These are phyloP conservation scores for Kodamaea derodonti DNA, from an alignment of 1,139 yeast genomes.

Conservation along the genomic window DNA sequence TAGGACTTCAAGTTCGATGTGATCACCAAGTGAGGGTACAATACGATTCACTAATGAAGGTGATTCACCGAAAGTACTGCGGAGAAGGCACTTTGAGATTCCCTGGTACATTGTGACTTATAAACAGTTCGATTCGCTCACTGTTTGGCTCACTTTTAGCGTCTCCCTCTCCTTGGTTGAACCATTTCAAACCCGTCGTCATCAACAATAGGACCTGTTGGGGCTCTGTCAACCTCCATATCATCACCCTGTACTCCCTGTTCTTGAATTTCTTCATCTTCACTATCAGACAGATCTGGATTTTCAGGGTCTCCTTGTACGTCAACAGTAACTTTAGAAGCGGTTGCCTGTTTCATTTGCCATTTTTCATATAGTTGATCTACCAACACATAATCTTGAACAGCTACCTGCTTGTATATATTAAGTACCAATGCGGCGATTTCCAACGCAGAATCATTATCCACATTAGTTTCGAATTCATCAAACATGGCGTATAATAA, in stretches of 20 bases:
- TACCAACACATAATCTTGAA: slow-evolving; percentile 48
- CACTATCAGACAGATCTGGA: slow-evolving; percentile 50
- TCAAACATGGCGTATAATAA: slow-evolving; percentile 87
- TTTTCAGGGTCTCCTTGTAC: slow-evolving; percentile 57
- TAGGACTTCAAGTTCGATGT: too few relatives aligned
- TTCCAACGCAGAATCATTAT: slow-evolving; percentile 81
- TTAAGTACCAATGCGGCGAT: slow-evolving; percentile 66
- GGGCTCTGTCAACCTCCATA: slow-evolving; percentile 31
- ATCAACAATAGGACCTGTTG: slow-evolving; percentile 66
- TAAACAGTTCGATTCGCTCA: too few relatives aligned
- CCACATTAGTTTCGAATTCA: slow-evolving; percentile 85
- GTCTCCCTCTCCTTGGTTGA: slow-evolving; percentile 46
- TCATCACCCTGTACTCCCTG: slow-evolving; percentile 18
- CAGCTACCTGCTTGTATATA: slow-evolving; percentile 61
- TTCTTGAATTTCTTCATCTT: slow-evolving; percentile 32
- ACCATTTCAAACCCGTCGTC: slow-evolving; percentile 94
- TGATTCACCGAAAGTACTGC: too few relatives aligned
- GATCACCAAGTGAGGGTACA: too few relatives aligned
- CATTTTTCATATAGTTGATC: slow-evolving; percentile 60
- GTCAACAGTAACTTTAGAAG: slow-evolving; percentile 26
- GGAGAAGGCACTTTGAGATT: too few relatives aligned
- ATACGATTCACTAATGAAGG: too few relatives aligned
- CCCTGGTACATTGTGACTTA: too few relatives aligned
- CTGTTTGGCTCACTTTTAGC: too few relatives aligned
- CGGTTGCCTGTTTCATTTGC: slow-evolving; percentile 44